Evolutionary conservation across 257 asterid species (phyloP), one percentile per base, ranked within the genome.

Genomic region (Nicotiana tabacum): DNA sequence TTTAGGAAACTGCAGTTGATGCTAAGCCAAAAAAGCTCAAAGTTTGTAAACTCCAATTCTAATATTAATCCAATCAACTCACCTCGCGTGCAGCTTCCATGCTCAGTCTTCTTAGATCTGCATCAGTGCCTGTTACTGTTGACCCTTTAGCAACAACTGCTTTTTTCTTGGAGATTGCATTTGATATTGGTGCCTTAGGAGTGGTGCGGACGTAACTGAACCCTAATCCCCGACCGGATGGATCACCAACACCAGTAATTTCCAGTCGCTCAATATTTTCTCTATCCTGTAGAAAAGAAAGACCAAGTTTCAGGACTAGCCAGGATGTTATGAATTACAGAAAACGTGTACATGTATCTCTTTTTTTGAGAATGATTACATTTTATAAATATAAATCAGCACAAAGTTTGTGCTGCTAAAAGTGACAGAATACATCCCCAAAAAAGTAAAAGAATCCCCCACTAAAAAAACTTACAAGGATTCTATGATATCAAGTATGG

Each of bases 21-120:
- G 79, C 79, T 32, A 48, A 74, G 35, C 3, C 21, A 74, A 74
- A 32, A 58, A 24, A 27, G 39, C 79, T 46, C 62, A 24, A 48
- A 48, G 9, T 27, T 51, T 51, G 76, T 76, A 76, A 76, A 76
- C 29, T 53, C 29, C 43, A 76, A 76, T 51, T 37, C 46, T 27
- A 76, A 4, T 29, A 76, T 60, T 51, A 24, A 78, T 16, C 83
- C 76, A 68, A 78, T 56, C 77, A 80, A 88, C 94, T 82, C 74
- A 96, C 99, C 97, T 94, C 98, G 83, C 97, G 90, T 43, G 99
- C 99, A 85, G 98, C 98, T 82, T 94, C 98, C 99, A 96, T 96
- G 94, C 98, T 96, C 92, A 96, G 88, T 87, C 99, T 93, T 77
- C 98, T 98, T 46, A 96, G 89, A 90, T 96, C 99, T 69, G 99